Evolutionary conservation across 306 rosid species (phyloP), one percentile per base, ranked within the genome.

Genomic region (Malus fusca): DNA sequence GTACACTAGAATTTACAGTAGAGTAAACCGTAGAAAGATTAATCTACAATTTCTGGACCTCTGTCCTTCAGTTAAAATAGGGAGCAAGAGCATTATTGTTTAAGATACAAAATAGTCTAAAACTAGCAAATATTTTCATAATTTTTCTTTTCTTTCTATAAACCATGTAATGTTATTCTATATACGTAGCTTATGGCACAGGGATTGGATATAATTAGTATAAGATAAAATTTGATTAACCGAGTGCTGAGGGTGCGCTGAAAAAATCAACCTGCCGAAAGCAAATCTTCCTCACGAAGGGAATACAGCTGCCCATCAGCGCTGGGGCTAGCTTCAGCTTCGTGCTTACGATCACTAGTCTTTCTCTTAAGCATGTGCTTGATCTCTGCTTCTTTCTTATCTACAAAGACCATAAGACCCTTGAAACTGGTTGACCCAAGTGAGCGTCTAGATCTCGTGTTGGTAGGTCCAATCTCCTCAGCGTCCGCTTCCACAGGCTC

Each of bases 341-440:
- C 76, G 33, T 71, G 64, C 75, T 80, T 84, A n/a, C n/a, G 17
- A 37, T 82, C 90, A 15, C 59, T 80, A 19, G 43, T 71, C 77
- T 90, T 88, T 74, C 84, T 33, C 88, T 80, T 85, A 8, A 83
- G 85, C 37, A 73, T 87, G 78, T 88, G 86, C 83, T 88, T 89
- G 58, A 91, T 60, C 23, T 87, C 92, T 37, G 53, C 74, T 86
- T 93, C 97, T 58, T 62, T 93, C 77, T 11, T 88, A 79, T 91
- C 97, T 71, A 89, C 91, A 85, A 93, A 89, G 22, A 5, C 85
- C 1, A 80, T 77, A 62, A 85, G 68, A 55, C 73, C 46, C 80
- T 84, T 93, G 77, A 91, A 78, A 86, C 90, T 89, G 3, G 66
- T 25, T 33, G 85, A 48, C 42, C 80, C 72, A 58, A 59, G 22